phyloP scores from a whole-genome alignment of 202 grass and related monocot genomes.

The Eragrostis tef region DNA sequence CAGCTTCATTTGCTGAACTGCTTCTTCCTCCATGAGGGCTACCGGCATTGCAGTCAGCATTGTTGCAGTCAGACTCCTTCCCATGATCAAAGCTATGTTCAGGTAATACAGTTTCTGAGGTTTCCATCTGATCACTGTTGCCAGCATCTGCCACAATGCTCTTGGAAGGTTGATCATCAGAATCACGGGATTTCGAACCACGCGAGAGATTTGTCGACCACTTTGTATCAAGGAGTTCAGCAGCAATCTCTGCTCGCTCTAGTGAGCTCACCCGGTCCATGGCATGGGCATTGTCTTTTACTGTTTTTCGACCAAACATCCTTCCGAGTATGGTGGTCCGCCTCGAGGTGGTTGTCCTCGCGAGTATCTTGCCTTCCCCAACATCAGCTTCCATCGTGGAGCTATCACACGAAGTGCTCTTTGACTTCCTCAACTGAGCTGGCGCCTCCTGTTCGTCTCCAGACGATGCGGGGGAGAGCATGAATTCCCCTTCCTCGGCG shows the following conservation, averaged over 20 bases:
- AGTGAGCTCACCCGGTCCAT: slow-evolving; percentile 71
- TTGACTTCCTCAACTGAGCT: slow-evolving; percentile 49
- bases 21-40: slow-evolving; percentile 35
- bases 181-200: slow-evolving; percentile 41
- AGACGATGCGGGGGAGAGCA: slow-evolving; percentile 56
- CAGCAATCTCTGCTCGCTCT: slow-evolving; percentile 85
- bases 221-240: slow-evolving; percentile 79
- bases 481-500: slow-evolving; percentile 48
- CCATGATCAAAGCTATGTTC: no score
- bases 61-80: slow-evolving; percentile 12
- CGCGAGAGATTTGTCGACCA: slow-evolving; percentile 78
- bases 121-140: no score
- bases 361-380: slow-evolving; percentile 52
- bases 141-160: slow-evolving; percentile 1
- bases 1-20: slow-evolving; percentile 36
- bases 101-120: no score
- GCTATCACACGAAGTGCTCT: slow-evolving; percentile 56
- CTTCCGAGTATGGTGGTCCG: slow-evolving; percentile 58
- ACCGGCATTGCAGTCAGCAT: slow-evolving; percentile 13
- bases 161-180: slow-evolving; percentile 31
- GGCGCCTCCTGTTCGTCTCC: slow-evolving; percentile 56
- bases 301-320: slow-evolving; percentile 76
- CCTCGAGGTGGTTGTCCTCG: slow-evolving; percentile 47
- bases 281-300: slow-evolving; percentile 42
- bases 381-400: slow-evolving; percentile 46